Conservation (phyloP, 179 eudicot genomes). For the Amaranthus tricolor region DNA sequence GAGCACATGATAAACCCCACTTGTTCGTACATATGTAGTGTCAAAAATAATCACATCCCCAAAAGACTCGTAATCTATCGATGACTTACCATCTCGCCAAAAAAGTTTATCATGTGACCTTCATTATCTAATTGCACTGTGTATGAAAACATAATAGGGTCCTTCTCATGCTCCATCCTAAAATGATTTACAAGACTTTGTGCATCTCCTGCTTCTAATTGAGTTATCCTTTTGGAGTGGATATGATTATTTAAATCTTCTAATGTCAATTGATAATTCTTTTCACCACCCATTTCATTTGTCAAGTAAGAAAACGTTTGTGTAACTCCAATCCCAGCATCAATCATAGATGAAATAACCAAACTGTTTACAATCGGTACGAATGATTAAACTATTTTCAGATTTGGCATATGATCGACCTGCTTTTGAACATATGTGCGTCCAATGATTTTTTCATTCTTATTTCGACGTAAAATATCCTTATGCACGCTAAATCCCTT, state of each 20-base stretch:
- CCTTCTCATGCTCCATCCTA: not conserved
- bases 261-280: not conserved
- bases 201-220: no score
- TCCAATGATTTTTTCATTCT: not conserved
- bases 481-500: constrained; percentile 8
- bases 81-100: not conserved
- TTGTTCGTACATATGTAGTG: constrained; percentile 1
- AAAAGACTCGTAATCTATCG: constrained; percentile 6
- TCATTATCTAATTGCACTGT: not conserved
- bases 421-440: not conserved
- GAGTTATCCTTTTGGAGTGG: not conserved
- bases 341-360: no score
- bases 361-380: no score
- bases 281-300: not conserved
- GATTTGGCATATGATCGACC: not conserved
- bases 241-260: constrained; percentile 12
- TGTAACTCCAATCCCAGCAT: constrained; percentile 7
- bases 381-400: no score
- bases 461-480: no score
- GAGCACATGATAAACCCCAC: no score
- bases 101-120: constrained; percentile 10
- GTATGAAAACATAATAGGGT: constrained; percentile 12
- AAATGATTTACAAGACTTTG: constrained; percentile 9
- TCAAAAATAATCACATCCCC: no score
- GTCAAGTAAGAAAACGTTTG: not conserved